phyloP scores from a whole-genome alignment of 2,329 filamentous ascomycete species.

The Aspergillus pseudoglaucus region DNA sequence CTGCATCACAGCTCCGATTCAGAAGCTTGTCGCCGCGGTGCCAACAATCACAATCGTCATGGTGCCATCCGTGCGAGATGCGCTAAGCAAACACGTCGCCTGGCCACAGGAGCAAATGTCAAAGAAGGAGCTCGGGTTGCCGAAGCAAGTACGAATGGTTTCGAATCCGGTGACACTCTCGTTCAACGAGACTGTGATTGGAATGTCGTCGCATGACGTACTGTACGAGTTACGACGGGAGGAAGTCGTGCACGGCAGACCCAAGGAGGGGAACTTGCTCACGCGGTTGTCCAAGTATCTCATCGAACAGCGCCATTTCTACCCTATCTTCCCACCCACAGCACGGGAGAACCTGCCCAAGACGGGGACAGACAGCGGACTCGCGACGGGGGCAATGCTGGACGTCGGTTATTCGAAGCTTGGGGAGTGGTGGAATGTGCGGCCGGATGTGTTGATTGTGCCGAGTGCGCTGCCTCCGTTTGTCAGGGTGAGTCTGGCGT shows the following conservation, averaged over 20 bases:
- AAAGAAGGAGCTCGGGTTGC: conserved; percentile 67
- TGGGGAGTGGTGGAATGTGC: conserved; percentile 80
- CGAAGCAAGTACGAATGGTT: conserved; percentile 68
- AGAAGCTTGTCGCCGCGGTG: conserved; percentile 61
- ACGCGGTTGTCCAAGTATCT: conserved; percentile 69
- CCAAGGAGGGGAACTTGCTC: conserved; percentile 55
- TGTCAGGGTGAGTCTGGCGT: conserved; percentile 62
- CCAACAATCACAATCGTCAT: conserved; percentile 77
- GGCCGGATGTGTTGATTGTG: conserved; percentile 75
- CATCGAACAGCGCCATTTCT: conserved; percentile 85
- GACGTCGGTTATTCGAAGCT: conserved; percentile 81
- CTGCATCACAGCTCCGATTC: conserved; percentile 67
- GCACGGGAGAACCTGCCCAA: conserved; percentile 62
- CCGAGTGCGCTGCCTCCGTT: conserved; percentile 81
- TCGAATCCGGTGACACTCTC: conserved; percentile 87
- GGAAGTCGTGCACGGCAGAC: conserved; percentile 57
- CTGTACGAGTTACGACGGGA: conserved; percentile 74
- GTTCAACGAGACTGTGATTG: conserved; percentile 79
- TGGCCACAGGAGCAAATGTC: conserved; percentile 75
- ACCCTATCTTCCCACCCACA: conserved; percentile 77
- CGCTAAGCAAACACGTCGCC: conserved; percentile 73
- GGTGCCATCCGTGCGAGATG: conserved; percentile 74
- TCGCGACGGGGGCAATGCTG: conserved; percentile 67
- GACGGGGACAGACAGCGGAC: conserved; percentile 53
- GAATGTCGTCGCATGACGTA: conserved; percentile 75